A percentile compares a stretch with the other conserved stretches of the same genome.
These are phyloP conservation scores for Ophiosphaerella herpotricha DNA, from an alignment of 2,329 filamentous ascomycete genomes.

Conservation along the genomic window DNA sequence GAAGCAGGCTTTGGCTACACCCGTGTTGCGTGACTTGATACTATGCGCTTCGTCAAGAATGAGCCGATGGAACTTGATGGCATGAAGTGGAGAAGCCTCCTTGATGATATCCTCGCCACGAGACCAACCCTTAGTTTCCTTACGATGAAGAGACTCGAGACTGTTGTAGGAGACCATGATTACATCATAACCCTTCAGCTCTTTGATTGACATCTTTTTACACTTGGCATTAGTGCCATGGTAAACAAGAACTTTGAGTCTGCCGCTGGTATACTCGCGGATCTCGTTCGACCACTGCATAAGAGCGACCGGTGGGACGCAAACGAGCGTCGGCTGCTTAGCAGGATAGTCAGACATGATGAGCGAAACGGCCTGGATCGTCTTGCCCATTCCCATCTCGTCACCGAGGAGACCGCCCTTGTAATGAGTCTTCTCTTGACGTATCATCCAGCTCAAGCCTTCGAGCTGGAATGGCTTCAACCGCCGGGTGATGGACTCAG, in stretches of 20 bases:
- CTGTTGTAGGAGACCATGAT: slow-evolving; percentile 97
- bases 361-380: slow-evolving; percentile 94
- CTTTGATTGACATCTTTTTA: slow-evolving; percentile 74
- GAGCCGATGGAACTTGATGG: slow-evolving; percentile 84
- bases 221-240: slow-evolving; percentile 85
- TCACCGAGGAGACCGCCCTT: slow-evolving; percentile 90
- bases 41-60: slow-evolving; percentile 95
- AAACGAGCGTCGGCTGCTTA: slow-evolving; percentile 79
- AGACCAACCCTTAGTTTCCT: slow-evolving; percentile 87
- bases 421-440: slow-evolving; percentile 84
- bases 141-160: slow-evolving; percentile 88
- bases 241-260: slow-evolving; percentile 86
- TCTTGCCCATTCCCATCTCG: slow-evolving; percentile 99
- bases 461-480: slow-evolving; percentile 94
- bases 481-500: slow-evolving; percentile 75
- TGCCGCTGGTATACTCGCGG: slow-evolving; percentile 76
- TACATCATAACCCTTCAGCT: slow-evolving; percentile 83
- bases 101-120: slow-evolving; percentile 81
- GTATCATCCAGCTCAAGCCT: slow-evolving; percentile 91
- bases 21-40: slow-evolving; percentile 88
- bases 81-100: slow-evolving; percentile 76
- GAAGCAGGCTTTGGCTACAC: slow-evolving; percentile 94
- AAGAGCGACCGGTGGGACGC: slow-evolving; percentile 89
- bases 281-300: slow-evolving; percentile 83
- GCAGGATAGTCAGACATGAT: slow-evolving; percentile 97